Evolutionary conservation across 2,329 filamentous ascomycete genomes (phyloP).

Genomic region (Pyrenochaeta sp.): DNA sequence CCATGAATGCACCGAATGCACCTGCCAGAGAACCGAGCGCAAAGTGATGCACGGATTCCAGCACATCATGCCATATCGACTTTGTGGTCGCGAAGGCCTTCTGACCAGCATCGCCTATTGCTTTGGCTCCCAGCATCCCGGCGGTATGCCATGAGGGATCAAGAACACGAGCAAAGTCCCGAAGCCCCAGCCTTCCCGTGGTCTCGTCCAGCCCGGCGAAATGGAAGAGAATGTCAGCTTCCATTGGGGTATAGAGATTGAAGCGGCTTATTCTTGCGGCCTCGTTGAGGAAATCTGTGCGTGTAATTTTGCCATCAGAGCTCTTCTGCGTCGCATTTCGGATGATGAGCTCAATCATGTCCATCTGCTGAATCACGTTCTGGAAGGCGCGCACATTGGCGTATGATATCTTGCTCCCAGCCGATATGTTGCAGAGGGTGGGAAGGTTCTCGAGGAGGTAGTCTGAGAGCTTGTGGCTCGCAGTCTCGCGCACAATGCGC

Average conservation of each 20-base stretch:
- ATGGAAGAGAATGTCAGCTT: conserved; percentile 98
- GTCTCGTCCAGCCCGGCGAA: conserved; percentile 93
- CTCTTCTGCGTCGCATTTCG: conserved; percentile 86
- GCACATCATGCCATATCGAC: conserved; percentile 68
- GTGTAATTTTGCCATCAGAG: conserved; percentile 89
- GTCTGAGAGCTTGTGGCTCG: conserved; percentile 95
- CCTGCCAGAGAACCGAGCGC: conserved; percentile 87
- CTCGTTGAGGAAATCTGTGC: conserved; percentile 93
- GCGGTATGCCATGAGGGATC: conserved; percentile 88
- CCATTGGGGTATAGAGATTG: conserved; percentile 97
- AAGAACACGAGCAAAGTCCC: conserved; percentile 92
- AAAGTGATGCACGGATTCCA: conserved; percentile 90
- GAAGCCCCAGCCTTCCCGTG: conserved; percentile 80
- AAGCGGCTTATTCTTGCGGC: conserved; percentile 91
- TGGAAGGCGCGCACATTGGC: conserved; percentile 97
- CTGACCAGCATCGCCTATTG: conserved; percentile 55
- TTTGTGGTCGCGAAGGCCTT: conserved; percentile 65
- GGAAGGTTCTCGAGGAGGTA: conserved; percentile 90
- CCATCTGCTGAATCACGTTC: conserved; percentile 98
- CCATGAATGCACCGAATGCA: conserved; percentile 98
- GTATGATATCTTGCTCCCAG: conserved; percentile 93
- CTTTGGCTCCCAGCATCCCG: conserved; percentile 62
- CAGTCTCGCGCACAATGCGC: conserved; percentile 92
- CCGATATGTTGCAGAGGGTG: conserved; percentile 93
- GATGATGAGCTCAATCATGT: conserved; percentile 92